These are phyloP conservation scores for Polychaeton citri DNA, from an alignment of 2,329 filamentous ascomycete genomes.

Conservation along the genomic window DNA sequence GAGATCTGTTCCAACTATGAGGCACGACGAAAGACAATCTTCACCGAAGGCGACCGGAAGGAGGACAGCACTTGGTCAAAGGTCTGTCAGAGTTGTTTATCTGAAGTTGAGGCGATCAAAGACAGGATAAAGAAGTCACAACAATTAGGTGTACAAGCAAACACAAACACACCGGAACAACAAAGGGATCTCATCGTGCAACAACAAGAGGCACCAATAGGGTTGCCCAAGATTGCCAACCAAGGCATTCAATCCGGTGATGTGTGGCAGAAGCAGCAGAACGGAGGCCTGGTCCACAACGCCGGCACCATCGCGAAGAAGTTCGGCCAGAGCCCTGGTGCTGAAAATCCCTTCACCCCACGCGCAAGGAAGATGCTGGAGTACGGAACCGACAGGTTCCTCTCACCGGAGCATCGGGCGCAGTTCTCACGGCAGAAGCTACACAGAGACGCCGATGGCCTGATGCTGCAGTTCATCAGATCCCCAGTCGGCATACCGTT, in stretches of 20 bases:
- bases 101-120: slow-evolving; percentile 54
- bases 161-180: slow-evolving; percentile 11
- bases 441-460: slow-evolving; percentile 28
- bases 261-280: slow-evolving; percentile 9
- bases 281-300: slow-evolving; percentile 14
- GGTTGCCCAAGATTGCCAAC: slow-evolving; percentile 17
- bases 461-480: slow-evolving; percentile 32
- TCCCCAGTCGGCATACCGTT: slow-evolving; percentile 53
- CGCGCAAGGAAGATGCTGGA: slow-evolving; percentile 21
- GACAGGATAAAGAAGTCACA: slow-evolving; percentile 38
- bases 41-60: slow-evolving; percentile 69
- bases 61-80: slow-evolving; percentile 74
- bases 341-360: slow-evolving; percentile 23
- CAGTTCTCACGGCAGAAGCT: slow-evolving; percentile 36
- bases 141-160: slow-evolving; percentile 35
- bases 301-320: slow-evolving; percentile 33
- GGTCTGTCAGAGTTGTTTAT: slow-evolving; percentile 55
- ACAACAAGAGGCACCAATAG: slow-evolving; percentile 20
- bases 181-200: slow-evolving; percentile 11
- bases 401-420: slow-evolving; percentile 40
- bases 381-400: slow-evolving; percentile 13
- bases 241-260: slow-evolving; percentile 10
- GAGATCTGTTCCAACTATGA: slow-evolving; percentile 64
- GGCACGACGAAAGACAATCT: slow-evolving; percentile 67
- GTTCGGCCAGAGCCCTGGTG: slow-evolving; percentile 32